These are phyloP conservation scores for Fusarium buxicola DNA, from an alignment of 2,329 filamentous ascomycete species.

Conservation along the genomic window DNA sequence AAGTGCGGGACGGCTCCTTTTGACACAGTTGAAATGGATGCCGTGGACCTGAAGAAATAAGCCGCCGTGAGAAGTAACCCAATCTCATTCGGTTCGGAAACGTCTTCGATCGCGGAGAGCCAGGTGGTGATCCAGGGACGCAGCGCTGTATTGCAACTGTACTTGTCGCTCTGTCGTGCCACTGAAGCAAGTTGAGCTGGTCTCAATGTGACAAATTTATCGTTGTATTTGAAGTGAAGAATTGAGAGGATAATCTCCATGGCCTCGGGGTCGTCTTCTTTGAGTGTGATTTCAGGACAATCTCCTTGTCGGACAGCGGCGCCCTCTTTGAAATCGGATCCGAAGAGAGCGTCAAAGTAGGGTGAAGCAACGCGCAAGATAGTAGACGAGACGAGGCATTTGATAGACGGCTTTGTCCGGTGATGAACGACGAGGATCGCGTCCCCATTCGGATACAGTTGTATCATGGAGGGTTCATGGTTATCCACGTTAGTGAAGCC, in stretches of 20 bases:
- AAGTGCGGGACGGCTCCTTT: background rate
- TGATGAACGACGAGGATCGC: constrained; percentile 7
- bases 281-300: constrained; percentile 7
- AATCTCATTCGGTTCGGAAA: background rate
- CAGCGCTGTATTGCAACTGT: constrained; percentile 2
- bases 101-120: background rate
- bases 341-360: constrained; percentile 7
- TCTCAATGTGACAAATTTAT: background rate
- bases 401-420: constrained; percentile 2
- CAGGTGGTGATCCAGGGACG: constrained; percentile 3
- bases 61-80: constrained; percentile 6
- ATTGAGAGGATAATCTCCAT: constrained; percentile 12
- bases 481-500: background rate
- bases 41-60: background rate
- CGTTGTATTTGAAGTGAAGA: constrained; percentile 1
- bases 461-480: background rate
- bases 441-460: constrained; percentile 4
- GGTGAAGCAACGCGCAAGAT: constrained; percentile 2
- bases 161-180: constrained; percentile 9
- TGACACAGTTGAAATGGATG: background rate
- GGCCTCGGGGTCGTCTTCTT: constrained; percentile 8
- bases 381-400: constrained; percentile 4
- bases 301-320: constrained; percentile 3
- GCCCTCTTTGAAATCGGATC: constrained; percentile 7
- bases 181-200: background rate